phyloP scores from a whole-genome alignment of 2,329 filamentous ascomycete species.

The Mycosphaerella arachidis region DNA sequence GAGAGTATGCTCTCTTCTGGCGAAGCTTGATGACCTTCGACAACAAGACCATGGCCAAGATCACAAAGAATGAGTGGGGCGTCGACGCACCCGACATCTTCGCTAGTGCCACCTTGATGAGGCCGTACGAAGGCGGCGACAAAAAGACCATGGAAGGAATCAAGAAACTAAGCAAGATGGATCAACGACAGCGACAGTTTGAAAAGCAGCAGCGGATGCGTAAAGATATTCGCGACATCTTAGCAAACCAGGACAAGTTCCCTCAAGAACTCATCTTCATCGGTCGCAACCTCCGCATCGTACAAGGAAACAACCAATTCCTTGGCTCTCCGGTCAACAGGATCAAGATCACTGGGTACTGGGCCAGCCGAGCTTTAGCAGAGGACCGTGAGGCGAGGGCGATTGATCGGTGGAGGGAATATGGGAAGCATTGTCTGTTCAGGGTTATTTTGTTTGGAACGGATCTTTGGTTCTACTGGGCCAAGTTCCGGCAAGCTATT shows the following conservation, averaged over 20 bases:
- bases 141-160: slow-evolving; percentile 54
- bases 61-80: slow-evolving; percentile 75
- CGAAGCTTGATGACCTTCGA: slow-evolving; percentile 91
- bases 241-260: slow-evolving; percentile 82
- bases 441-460: slow-evolving; percentile 67
- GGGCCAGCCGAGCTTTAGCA: slow-evolving; percentile 80
- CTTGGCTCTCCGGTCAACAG: slow-evolving; percentile 84
- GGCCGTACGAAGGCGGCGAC: slow-evolving; percentile 84
- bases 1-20: slow-evolving; percentile 88
- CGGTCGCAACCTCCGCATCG: slow-evolving; percentile 84
- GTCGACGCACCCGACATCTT: slow-evolving; percentile 87
- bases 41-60: slow-evolving; percentile 68
- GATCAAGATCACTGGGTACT: slow-evolving; percentile 87
- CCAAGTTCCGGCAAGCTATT: slow-evolving; percentile 70
- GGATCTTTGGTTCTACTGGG: slow-evolving; percentile 79
- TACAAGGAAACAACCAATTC: slow-evolving; percentile 89
- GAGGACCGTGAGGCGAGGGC: slow-evolving; percentile 64
- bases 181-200: slow-evolving; percentile 59
- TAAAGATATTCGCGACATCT: slow-evolving; percentile 69
- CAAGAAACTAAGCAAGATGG: slow-evolving; percentile 51
- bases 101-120: slow-evolving; percentile 81
- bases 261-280: slow-evolving; percentile 90
- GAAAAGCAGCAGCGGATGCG: slow-evolving; percentile 74
- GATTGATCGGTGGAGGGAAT: slow-evolving; percentile 61
- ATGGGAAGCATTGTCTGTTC: slow-evolving; percentile 77